Conservation (phyloP, 1,284 basidiomycete genomes). For the Stereum hirsutum region DNA sequence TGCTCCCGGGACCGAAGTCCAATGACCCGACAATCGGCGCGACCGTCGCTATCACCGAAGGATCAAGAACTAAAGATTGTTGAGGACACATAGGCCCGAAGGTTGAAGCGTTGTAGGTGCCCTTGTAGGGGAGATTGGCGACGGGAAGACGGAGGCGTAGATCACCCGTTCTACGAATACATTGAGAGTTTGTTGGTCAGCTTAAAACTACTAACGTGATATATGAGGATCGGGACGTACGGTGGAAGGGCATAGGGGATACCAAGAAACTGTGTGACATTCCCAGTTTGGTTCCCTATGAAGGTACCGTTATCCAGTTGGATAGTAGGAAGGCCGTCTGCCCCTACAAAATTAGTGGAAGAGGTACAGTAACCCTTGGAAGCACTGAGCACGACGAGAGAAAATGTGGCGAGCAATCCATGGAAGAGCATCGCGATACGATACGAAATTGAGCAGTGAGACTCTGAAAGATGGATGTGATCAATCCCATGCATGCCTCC, state of each 20-base stretch:
- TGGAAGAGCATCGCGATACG: too few species aligned
- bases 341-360: too few species aligned
- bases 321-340: constrained; percentile 1
- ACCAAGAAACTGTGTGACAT: constrained; percentile 10
- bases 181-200: background rate
- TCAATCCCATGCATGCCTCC: too few species aligned
- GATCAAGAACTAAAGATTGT: too few species aligned
- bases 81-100: constrained; percentile 29
- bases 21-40: too few species aligned
- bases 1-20: too few species aligned
- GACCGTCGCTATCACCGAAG: too few species aligned
- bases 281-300: constrained; percentile 2
- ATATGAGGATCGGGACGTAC: constrained; percentile 3
- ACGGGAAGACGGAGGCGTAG: constrained; percentile 27
- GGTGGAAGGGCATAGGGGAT: constrained; percentile 14
- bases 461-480: too few species aligned
- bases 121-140: constrained; percentile 20
- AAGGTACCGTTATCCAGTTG: constrained; percentile 6
- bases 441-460: too few species aligned
- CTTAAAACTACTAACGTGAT: background rate
- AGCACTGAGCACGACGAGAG: too few species aligned
- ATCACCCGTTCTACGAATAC: constrained; percentile 9
- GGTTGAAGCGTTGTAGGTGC: constrained; percentile 16
- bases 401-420: too few species aligned
- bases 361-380: too few species aligned